Evolutionary conservation across 106 monocot species (phyloP).

Genomic region (Amphibolis antarctica): DNA sequence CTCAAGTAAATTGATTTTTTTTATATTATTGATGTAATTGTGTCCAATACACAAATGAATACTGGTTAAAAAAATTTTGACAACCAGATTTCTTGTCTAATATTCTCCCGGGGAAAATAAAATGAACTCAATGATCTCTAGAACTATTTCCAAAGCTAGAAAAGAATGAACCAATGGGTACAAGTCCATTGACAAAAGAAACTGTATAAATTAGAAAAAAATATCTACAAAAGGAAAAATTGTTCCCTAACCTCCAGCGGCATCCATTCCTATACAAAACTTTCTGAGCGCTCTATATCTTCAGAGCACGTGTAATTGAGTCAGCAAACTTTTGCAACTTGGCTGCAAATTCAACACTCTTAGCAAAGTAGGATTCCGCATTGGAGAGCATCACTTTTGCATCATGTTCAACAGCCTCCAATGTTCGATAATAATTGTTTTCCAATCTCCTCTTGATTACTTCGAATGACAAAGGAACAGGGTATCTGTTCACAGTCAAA

Average conservation of each 20-base stretch:
- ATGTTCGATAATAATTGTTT: constrained; percentile 79
- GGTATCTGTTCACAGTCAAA: constrained; percentile 50
- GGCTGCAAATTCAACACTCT: constrained; percentile 38
- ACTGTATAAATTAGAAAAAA: not conserved
- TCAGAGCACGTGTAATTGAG: constrained; percentile 23
- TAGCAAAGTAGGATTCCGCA: constrained; percentile 58
- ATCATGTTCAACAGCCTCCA: constrained; percentile 70
- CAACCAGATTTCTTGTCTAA: not conserved
- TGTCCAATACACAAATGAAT: constrained; percentile 24
- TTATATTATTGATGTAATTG: constrained; percentile 4
- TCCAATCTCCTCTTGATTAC: constrained; percentile 68
- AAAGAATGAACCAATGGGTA: not conserved
- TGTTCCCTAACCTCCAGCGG: not conserved
- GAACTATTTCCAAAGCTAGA: not conserved
- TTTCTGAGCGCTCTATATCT: constrained; percentile 23
- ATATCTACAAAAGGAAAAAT: constrained; percentile 13
- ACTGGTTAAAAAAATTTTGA: constrained; percentile 5
- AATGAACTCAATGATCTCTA: not conserved
- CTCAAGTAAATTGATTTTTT: too few species aligned
- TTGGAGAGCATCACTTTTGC: constrained; percentile 60
- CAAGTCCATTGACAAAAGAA: not conserved
- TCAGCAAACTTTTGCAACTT: constrained; percentile 50
- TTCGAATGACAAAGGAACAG: constrained; percentile 78
- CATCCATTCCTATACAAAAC: constrained; percentile 31
- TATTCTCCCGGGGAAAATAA: not conserved